Evolutionary conservation across 495 filamentous ascomycete species (phyloP), one percentile per base, ranked within the genome.

Genomic region (Aspergillus bertholletiae): DNA sequence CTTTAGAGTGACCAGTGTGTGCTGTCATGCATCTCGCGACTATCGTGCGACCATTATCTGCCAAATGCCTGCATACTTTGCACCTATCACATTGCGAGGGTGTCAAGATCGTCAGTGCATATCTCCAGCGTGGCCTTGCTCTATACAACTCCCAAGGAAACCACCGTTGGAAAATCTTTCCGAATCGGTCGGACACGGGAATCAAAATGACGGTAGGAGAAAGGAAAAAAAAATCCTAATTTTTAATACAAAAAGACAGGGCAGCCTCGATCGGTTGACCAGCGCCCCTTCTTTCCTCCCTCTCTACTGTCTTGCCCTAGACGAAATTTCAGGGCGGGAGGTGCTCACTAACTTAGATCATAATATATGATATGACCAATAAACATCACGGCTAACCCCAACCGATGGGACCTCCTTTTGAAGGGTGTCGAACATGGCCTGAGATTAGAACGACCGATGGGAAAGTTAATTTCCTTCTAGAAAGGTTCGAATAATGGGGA

Each of bases 391-490:
- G 20, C 26, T 30, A 30, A 30, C 27, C 23, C 37, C 37, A 13
- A 20, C 7, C 39, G 39, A 43, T 43, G 17, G 39, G 39, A 18
- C n/a, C 47, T 30, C 27, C 47, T 39, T 51, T 50, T 34, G 35
- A 26, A 43, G 39, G 18, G 39, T 22, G 17, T 22, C 18, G 18
- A 43, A 43, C 39, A 43, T 43, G 39, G 22, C 44, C 23, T 46
- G 44, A 46, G 53, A 56, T 53, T 55, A 49, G 46, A 52, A 52
- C 57, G 24, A 58, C 59, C 59, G 59, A 57, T 55, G 57, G 46
- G 57, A 65, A 43, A 60, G 59, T 53, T 62, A 62, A 62, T 59
- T 58, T 65, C 59, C 62, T 65, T 65, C 59, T 62, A 62, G 59
- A 62, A 65, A 59, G 56, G 57, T 62, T 62, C 54, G 59, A 65